phyloP scores from a whole-genome alignment of 257 asterid genomes.

The Lithospermum erythrorhizon region DNA sequence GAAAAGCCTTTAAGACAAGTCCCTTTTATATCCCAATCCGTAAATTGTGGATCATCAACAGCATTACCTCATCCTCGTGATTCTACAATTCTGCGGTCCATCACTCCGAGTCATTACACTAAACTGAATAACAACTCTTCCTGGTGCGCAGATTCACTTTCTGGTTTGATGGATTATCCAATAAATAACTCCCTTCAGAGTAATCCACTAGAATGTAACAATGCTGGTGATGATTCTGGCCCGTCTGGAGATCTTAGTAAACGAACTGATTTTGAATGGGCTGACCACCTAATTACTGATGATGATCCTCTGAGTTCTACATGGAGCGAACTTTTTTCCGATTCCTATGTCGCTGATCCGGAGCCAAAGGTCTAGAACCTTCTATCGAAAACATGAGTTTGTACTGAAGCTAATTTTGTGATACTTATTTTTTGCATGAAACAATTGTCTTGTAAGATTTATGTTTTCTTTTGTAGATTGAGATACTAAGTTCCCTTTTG shows the following conservation, averaged over 20 bases:
- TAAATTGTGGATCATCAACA: slow-evolving; percentile 33
- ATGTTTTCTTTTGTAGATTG: neutral
- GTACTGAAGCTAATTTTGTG: slow-evolving; percentile 1
- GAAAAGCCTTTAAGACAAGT: slow-evolving; percentile 38
- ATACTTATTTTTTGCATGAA: neutral
- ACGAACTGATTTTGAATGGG: slow-evolving; percentile 62
- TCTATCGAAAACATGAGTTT: slow-evolving; percentile 3
- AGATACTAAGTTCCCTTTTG: slow-evolving; percentile 5
- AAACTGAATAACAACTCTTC: slow-evolving; percentile 32
- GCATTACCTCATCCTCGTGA: slow-evolving; percentile 30
- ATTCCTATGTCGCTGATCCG: slow-evolving; percentile 31
- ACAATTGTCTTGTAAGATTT: no score
- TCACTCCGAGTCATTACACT: slow-evolving; percentile 36
- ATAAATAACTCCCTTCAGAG: slow-evolving; percentile 28
- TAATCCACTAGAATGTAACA: slow-evolving; percentile 28
- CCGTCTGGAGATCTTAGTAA: slow-evolving; percentile 35
- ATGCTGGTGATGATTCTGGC: slow-evolving; percentile 12
- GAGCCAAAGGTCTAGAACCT: slow-evolving; percentile 29
- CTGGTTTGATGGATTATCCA: slow-evolving; percentile 49
- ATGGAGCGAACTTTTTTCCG: slow-evolving; percentile 60
- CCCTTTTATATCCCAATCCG: slow-evolving; percentile 48
- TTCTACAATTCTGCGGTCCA: slow-evolving; percentile 42
- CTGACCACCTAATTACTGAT: slow-evolving; percentile 52
- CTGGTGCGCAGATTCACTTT: slow-evolving; percentile 53
- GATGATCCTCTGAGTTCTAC: slow-evolving; percentile 41